Conservation (phyloP, 2,329 filamentous ascomycete genomes). For the Fusarium fujikuroi region DNA sequence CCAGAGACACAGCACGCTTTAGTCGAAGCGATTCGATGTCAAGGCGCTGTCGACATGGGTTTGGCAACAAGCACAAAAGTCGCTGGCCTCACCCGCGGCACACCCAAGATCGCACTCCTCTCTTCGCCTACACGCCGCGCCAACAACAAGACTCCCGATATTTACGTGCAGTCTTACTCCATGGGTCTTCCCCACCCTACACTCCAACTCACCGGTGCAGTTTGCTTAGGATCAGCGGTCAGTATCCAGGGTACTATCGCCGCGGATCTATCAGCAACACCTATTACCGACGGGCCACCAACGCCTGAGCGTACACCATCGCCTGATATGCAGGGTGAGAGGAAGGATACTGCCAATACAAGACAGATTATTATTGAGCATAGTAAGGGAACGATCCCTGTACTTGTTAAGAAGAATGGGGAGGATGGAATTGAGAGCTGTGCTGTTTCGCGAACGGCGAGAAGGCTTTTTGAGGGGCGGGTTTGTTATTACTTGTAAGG, state of each 20-base stretch:
- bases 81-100: constrained; percentile 46
- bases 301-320: constrained; percentile 33
- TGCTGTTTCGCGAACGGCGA: constrained; percentile 46
- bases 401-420: constrained; percentile 12
- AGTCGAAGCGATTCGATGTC: constrained; percentile 63
- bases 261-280: constrained; percentile 23
- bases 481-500: constrained; percentile 43
- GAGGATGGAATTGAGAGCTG: constrained; percentile 41
- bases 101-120: constrained; percentile 68
- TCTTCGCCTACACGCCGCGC: constrained; percentile 27
- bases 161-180: constrained; percentile 58
- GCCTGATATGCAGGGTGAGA: constrained; percentile 10
- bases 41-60: constrained; percentile 68
- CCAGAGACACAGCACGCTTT: constrained; percentile 25
- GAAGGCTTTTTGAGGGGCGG: constrained; percentile 48
- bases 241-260: constrained; percentile 55
- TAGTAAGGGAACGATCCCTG: constrained; percentile 44
- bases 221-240: constrained; percentile 59
- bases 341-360: background rate
- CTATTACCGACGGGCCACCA: background rate
- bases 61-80: constrained; percentile 55
- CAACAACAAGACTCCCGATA: constrained; percentile 44
- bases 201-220: constrained; percentile 62
- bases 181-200: constrained; percentile 63
- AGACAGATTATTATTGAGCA: constrained; percentile 40